A percentile compares a stretch with the other conserved stretches of the same genome.
phyloP scores from a whole-genome alignment of 2,329 filamentous ascomycete genomes.

The Chrysoporthe deuterocubensis region DNA sequence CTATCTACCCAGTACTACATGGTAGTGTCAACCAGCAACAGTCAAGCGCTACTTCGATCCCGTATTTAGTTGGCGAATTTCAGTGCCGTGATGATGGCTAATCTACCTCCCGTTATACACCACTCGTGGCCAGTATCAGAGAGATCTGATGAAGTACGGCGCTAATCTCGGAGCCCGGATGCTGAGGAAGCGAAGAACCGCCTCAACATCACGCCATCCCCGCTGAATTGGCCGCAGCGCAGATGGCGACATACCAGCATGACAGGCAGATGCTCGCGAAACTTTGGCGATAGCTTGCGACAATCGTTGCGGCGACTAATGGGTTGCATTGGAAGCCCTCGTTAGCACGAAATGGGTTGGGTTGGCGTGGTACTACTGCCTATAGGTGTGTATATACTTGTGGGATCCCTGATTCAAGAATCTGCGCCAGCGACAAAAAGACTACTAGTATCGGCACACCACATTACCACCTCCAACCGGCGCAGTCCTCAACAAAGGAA shows the following conservation, averaged over 20 bases:
- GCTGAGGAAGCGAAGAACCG: neutral
- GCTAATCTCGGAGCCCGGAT: neutral
- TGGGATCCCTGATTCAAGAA: neutral
- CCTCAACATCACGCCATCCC: constrained; percentile 10
- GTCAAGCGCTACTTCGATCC: neutral
- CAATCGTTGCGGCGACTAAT: neutral
- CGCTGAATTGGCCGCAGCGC: neutral
- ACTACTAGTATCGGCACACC: neutral
- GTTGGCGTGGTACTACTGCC: neutral
- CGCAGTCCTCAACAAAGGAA: neutral
- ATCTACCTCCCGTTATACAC: neutral
- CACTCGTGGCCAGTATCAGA: neutral
- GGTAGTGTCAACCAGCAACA: neutral
- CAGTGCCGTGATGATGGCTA: neutral
- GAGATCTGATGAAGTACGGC: neutral
- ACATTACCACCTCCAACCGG: neutral
- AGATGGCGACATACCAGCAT: neutral
- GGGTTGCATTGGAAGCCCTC: neutral
- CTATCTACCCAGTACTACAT: neutral
- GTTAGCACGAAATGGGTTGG: neutral
- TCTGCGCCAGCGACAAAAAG: neutral
- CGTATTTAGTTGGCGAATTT: neutral
- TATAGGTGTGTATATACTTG: neutral
- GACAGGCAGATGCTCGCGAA: neutral
- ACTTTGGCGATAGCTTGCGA: constrained; percentile 2